A percentile compares a stretch with the other conserved stretches of the same genome.
Evolutionary conservation across 371 early-diverging fungal genomes (phyloP).

Genomic region (Syncephalis plumigaleata): DNA sequence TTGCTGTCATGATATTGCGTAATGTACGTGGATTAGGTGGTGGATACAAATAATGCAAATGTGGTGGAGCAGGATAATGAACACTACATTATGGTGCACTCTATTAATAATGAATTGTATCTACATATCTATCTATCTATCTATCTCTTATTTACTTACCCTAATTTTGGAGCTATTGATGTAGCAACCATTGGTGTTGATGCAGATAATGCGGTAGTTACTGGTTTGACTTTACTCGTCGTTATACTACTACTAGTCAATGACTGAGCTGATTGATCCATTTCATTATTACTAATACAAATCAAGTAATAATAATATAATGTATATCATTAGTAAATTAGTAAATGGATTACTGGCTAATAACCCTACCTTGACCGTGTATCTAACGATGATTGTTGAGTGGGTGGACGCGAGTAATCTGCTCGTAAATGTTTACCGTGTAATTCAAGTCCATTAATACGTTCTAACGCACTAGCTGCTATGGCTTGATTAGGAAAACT

Average conservation of each 20-base stretch:
- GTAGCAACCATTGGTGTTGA: neutral
- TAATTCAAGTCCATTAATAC: slow-evolving; percentile 13
- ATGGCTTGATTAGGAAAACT: slow-evolving; percentile 20
- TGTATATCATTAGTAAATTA: no score
- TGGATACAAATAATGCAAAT: slow-evolving; percentile 27
- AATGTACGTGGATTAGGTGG: slow-evolving; percentile 29
- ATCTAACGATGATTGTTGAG: neutral
- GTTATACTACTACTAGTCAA: neutral
- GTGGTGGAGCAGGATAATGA: slow-evolving; percentile 25
- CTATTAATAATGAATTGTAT: neutral
- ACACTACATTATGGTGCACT: slow-evolving; percentile 7
- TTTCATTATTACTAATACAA: no score
- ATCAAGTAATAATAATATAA: no score
- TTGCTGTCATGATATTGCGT: slow-evolving; percentile 25
- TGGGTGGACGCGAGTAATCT: slow-evolving; percentile 7
- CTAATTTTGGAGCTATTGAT: slow-evolving; percentile 4
- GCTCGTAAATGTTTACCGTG: slow-evolving; percentile 15
- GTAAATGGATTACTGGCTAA: no score
- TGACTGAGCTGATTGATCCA: slow-evolving; percentile 1
- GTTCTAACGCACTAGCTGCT: slow-evolving; percentile 16
- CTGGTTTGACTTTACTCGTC: neutral
- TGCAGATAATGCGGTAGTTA: neutral
- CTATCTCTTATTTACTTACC: slow-evolving; percentile 6
- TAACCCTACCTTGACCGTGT: neutral
- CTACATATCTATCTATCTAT: no score